Evolutionary conservation across 768 basidiomycete species (phyloP).

Genomic region (Rhodosporidiobolus odoratus): DNA sequence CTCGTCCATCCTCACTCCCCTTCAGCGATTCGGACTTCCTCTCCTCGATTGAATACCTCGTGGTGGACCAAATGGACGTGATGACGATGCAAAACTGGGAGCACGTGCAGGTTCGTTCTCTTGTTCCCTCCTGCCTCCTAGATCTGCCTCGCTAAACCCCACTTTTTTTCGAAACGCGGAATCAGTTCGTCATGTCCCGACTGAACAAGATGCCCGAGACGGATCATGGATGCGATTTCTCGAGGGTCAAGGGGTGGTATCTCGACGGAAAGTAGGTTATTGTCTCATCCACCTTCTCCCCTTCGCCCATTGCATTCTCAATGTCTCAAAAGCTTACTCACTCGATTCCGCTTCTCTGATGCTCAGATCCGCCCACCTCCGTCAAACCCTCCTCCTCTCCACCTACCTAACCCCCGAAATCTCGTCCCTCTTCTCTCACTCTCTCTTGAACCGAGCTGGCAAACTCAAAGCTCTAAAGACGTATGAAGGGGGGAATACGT

Average conservation of each 20-base stretch:
- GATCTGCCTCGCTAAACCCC: neutral
- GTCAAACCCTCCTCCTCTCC: constrained; percentile 82
- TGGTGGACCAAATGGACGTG: constrained; percentile 89
- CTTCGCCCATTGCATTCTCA: neutral
- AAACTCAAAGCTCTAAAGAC: constrained; percentile 64
- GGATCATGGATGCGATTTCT: constrained; percentile 90
- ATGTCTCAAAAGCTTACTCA: neutral
- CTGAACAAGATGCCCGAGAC: constrained; percentile 87
- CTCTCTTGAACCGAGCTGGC: constrained; percentile 75
- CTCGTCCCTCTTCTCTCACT: constrained; percentile 68
- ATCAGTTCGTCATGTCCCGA: constrained; percentile 59
- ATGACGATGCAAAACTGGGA: constrained; percentile 99
- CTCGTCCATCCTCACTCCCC: neutral
- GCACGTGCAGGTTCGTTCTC: constrained; percentile 69
- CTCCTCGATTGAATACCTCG: constrained; percentile 80
- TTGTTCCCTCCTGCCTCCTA: neutral
- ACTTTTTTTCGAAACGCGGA: neutral
- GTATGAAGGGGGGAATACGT: constrained; percentile 68
- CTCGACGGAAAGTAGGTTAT: constrained; percentile 78
- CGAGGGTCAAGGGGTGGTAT: constrained; percentile 96
- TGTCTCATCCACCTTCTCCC: constrained; percentile 12
- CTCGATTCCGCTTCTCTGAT: neutral
- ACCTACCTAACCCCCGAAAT: constrained; percentile 85
- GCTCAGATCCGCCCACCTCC: constrained; percentile 69
- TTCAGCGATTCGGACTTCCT: constrained; percentile 78